Conservation (phyloP, 2,329 filamentous ascomycete species). For the Colletotrichum trifolii region DNA sequence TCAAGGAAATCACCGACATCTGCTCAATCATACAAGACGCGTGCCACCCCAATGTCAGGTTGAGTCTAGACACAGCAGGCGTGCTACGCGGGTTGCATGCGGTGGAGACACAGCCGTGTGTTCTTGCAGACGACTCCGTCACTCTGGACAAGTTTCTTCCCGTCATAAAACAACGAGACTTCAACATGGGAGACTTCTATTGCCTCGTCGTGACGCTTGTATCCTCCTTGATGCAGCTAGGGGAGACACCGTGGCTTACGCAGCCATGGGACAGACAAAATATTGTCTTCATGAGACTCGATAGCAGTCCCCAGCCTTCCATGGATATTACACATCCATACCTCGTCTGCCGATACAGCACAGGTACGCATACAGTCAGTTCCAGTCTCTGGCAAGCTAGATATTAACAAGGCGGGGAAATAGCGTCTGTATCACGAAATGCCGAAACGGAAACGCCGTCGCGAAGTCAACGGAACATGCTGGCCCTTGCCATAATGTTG, state of each 20-base stretch:
- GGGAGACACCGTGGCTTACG: slow-evolving; percentile 1
- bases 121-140: background rate
- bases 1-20: slow-evolving; percentile 1
- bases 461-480: background rate
- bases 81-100: background rate
- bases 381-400: background rate
- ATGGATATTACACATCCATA: slow-evolving; percentile 7
- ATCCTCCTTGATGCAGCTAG: slow-evolving; percentile 2
- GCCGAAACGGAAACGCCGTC: background rate
- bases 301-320: background rate
- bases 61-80: background rate
- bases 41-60: background rate
- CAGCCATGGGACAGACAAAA: slow-evolving; percentile 1
- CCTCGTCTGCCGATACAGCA: background rate
- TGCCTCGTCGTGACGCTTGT: slow-evolving; percentile 8
- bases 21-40: background rate
- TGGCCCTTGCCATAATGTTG: slow-evolving; percentile 8
- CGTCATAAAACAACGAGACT: background rate
- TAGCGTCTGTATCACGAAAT: background rate
- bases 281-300: background rate
- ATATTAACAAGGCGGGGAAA: too few relatives aligned
- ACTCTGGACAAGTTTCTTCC: slow-evolving; percentile 8
- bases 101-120: background rate
- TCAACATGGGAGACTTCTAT: background rate
- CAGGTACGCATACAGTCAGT: background rate